Evolutionary conservation across 1,139 yeast genomes (phyloP).

Genomic region (Debaryomyces sp.): DNA sequence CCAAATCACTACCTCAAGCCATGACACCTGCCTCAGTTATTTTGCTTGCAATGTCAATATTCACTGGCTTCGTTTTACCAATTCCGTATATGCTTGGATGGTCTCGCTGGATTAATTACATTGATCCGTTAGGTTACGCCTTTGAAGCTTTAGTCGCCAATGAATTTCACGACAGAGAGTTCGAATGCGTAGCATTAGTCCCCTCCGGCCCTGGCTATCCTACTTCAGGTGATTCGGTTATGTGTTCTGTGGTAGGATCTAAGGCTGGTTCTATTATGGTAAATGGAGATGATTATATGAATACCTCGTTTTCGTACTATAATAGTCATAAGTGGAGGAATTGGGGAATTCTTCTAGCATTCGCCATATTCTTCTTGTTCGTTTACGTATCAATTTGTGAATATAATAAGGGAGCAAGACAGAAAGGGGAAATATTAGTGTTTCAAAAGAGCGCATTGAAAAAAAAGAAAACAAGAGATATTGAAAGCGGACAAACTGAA

Average conservation of each 20-base stretch:
- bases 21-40: slow-evolving; percentile 73
- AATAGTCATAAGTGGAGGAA: slow-evolving; percentile 79
- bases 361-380: slow-evolving; percentile 53
- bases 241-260: slow-evolving; percentile 70
- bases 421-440: slow-evolving; percentile 79
- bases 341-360: slow-evolving; percentile 68
- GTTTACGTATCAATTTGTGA: slow-evolving; percentile 64
- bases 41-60: slow-evolving; percentile 63
- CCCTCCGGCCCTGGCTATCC: slow-evolving; percentile 28
- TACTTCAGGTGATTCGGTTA: slow-evolving; percentile 28
- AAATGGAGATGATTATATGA: slow-evolving; percentile 62
- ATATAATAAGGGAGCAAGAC: slow-evolving; percentile 70
- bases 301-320: slow-evolving; percentile 47
- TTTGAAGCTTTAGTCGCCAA: slow-evolving; percentile 70
- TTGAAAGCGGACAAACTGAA: slow-evolving; percentile 2
- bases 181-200: slow-evolving; percentile 37
- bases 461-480: slow-evolving; percentile 19
- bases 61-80: slow-evolving; percentile 78
- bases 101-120: slow-evolving; percentile 78
- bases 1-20: slow-evolving; percentile 63
- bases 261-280: slow-evolving; percentile 56
- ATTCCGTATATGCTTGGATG: slow-evolving; percentile 70
- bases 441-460: slow-evolving; percentile 45
- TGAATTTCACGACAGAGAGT: slow-evolving; percentile 53
- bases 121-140: slow-evolving; percentile 70